phyloP scores from a whole-genome alignment of 225 moss, liverwort and hornwort species.

The Bryoerythrophyllum caledonicum region DNA sequence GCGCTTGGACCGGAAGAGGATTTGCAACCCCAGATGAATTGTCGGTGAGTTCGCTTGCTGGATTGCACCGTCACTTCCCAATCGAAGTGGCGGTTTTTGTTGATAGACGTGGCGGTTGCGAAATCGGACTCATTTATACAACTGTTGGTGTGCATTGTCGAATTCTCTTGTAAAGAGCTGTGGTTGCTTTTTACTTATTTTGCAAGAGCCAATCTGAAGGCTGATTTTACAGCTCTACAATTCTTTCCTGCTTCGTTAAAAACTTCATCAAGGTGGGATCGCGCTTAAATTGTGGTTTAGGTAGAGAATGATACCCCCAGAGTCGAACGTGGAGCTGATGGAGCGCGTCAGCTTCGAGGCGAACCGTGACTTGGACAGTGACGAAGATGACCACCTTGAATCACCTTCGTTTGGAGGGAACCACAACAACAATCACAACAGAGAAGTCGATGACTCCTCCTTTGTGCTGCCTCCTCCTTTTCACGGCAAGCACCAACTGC shows the following conservation, averaged over 20 bases:
- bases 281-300: background rate
- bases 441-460: slow-evolving; percentile 7
- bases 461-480: slow-evolving; percentile 70
- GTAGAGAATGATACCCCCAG: slow-evolving; percentile 36
- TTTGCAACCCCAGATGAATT: slow-evolving; percentile 22
- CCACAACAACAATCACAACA: background rate
- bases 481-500: slow-evolving; percentile 73
- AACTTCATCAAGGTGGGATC: background rate
- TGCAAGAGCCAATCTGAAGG: background rate
- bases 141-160: background rate
- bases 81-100: too few species aligned
- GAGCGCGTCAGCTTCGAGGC: slow-evolving; percentile 40
- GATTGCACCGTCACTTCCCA: too few species aligned
- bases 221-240: background rate
- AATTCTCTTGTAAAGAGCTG: slow-evolving; percentile 8
- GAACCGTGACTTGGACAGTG: slow-evolving; percentile 30
- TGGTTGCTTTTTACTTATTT: background rate
- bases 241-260: background rate
- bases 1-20: background rate
- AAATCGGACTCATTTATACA: background rate
- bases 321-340: slow-evolving; percentile 55
- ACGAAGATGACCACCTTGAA: slow-evolving; percentile 32
- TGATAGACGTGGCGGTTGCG: too few species aligned
- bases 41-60: slow-evolving; percentile 31
- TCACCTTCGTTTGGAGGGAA: slow-evolving; percentile 13